Base-by-base conservation (phyloP, 2,329 filamentous ascomycete species). In the Paracorniculantispora psalliotae region DNA sequence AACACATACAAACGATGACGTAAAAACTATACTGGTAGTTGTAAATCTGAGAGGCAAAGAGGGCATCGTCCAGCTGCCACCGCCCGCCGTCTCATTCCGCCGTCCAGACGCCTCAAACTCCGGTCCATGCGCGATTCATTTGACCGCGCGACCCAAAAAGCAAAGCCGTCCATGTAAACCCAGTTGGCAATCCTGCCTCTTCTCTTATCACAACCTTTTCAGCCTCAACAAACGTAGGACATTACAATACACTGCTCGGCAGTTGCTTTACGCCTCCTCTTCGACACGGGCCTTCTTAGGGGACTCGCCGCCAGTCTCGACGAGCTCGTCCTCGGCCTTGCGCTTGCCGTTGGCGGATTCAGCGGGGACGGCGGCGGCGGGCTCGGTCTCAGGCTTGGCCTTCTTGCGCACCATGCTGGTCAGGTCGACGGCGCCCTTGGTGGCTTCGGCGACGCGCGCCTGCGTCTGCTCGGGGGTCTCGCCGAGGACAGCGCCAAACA, bases 321-420 rank as follows among this genome's bases (percentile, higher is more conserved):
- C 61, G 17, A 67, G 47, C 17, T 61, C 61, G 8, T 57, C 54
- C 26, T 71, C 67, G 28, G 67, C 63, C 59, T 67, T 67, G 7
- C 65, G 54, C 48, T 69, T 65, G 49, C 49, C 49, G 49, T 68
- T 61, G 56, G 68, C 65, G 21, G 67, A 61, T 47, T 63, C 65
- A 23, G 70, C 56, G 5, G 60, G 35, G 10, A 61, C 43, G 19
- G 63, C 39, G 17, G 59, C 48, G 5, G 61, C 60, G 1, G 48
- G 21, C 30, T 59, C 64, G 9, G 68, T 66, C 49, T 68, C 71
- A 6, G 59, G 52, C 67, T 78, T 77, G 62, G 70, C 66, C 72
- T 84, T 85, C 68, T 87, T 92, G 66, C 88, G 85, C 46, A 93
- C 87, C 48, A 93, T 77, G n/a, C 86, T 82, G 0, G 82, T 84